phyloP scores from a whole-genome alignment of 257 asterid genomes.

The Lycium barbarum region DNA sequence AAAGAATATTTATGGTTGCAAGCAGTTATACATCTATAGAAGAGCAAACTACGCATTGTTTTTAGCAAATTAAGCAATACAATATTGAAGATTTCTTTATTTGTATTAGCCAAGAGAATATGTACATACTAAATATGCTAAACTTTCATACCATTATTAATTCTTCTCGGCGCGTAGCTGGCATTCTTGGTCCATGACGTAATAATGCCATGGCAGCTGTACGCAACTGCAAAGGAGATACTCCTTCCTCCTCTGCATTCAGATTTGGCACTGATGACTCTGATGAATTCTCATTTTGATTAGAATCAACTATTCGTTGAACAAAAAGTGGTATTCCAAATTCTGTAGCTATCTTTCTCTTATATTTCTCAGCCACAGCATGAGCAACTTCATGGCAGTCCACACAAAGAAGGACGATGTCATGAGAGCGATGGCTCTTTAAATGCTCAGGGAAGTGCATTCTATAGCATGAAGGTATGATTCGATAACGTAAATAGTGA shows the following conservation, averaged over 20 bases:
- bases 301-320: conserved; percentile 62
- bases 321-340: conserved; percentile 79
- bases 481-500: conserved; percentile 92
- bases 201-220: conserved; percentile 95
- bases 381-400: conserved; percentile 98
- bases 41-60: neutral
- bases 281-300: conserved; percentile 47
- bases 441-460: conserved; percentile 96
- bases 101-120: neutral
- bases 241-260: conserved; percentile 67
- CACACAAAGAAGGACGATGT: conserved; percentile 95
- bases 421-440: conserved; percentile 97
- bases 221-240: conserved; percentile 88
- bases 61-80: conserved; percentile 1
- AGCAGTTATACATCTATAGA: neutral
- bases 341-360: conserved; percentile 75
- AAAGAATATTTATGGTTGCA: neutral
- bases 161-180: conserved; percentile 81
- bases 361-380: conserved; percentile 93
- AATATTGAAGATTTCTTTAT: conserved; percentile 3
- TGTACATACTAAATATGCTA: conserved; percentile 7
- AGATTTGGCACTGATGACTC: conserved; percentile 42
- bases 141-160: conserved; percentile 62
- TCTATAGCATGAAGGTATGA: conserved; percentile 97
- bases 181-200: conserved; percentile 89